Conservation (phyloP, 306 rosid genomes). For the Prunus mume region DNA sequence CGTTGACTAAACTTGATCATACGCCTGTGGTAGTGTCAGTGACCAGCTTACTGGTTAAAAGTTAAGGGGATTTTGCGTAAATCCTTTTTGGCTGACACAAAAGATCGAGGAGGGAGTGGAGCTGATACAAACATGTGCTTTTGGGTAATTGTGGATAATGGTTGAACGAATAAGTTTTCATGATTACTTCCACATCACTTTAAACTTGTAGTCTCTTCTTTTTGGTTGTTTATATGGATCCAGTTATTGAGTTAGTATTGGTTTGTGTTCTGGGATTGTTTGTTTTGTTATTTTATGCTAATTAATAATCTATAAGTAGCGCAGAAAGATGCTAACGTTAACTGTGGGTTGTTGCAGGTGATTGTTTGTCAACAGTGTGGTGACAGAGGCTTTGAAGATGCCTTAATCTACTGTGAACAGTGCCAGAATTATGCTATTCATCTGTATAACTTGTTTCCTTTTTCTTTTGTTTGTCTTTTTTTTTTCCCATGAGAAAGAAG, state of each 20-base stretch:
- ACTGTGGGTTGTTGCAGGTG: constrained; percentile 8
- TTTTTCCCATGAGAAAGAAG: neutral
- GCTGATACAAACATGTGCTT: too few relatives aligned
- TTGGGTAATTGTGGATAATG: too few relatives aligned
- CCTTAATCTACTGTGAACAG: constrained; percentile 13
- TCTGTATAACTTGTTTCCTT: constrained; percentile 12
- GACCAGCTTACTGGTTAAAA: too few relatives aligned
- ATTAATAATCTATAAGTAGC: neutral
- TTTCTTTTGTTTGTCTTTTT: neutral
- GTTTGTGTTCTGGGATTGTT: neutral
- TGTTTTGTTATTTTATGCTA: neutral
- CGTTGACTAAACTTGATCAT: too few relatives aligned
- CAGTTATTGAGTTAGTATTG: neutral
- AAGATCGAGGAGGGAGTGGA: too few relatives aligned
- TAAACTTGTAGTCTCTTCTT: neutral
- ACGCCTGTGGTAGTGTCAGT: too few relatives aligned
- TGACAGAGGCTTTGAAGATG: constrained; percentile 11
- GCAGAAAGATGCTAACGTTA: neutral
- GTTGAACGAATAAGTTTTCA: too few relatives aligned
- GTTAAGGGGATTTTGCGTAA: too few relatives aligned
- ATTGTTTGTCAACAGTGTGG: constrained; percentile 29
- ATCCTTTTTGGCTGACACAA: too few relatives aligned
- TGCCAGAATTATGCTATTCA: constrained; percentile 23
- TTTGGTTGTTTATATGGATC: neutral
- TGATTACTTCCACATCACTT: neutral